Percentiles rank a stretch among this genome's conserved stretches.
These are phyloP conservation scores for Chaetoceros tenuissimus DNA, from an alignment of 108 stramenopile genomes.

Conservation along the genomic window DNA sequence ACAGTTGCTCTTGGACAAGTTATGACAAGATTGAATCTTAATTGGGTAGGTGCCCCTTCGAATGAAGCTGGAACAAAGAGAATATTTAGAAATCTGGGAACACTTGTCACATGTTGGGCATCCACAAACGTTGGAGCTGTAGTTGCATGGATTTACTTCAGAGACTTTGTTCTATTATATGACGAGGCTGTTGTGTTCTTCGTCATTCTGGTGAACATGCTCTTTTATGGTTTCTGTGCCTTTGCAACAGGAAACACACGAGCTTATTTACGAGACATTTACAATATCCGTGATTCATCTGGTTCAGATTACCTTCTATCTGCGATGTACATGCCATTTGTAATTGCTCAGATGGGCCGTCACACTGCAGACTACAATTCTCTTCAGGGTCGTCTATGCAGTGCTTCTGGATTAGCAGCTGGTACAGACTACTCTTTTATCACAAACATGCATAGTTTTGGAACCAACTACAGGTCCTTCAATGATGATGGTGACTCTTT, in stretches of 20 bases:
- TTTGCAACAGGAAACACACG: slow-evolving; percentile 48
- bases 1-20: slow-evolving; percentile 63
- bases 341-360: slow-evolving; percentile 68
- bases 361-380: slow-evolving; percentile 69
- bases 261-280: slow-evolving; percentile 45
- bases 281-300: slow-evolving; percentile 41
- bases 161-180: slow-evolving; percentile 14
- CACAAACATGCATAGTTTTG: neutral
- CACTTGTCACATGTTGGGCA: slow-evolving; percentile 50
- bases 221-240: slow-evolving; percentile 37
- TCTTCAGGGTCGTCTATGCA: slow-evolving; percentile 24
- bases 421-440: neutral
- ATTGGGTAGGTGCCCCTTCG: slow-evolving; percentile 51
- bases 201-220: slow-evolving; percentile 32
- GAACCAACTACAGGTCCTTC: neutral
- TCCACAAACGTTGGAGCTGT: slow-evolving; percentile 45
- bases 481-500: neutral
- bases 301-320: slow-evolving; percentile 32
- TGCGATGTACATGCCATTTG: slow-evolving; percentile 54
- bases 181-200: slow-evolving; percentile 32
- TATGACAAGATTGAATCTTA: slow-evolving; percentile 54
- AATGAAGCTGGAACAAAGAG: slow-evolving; percentile 31
- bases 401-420: slow-evolving; percentile 18
- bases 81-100: slow-evolving; percentile 42
- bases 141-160: slow-evolving; percentile 31